A percentile compares a stretch with the other conserved stretches of the same genome.
These are phyloP conservation scores for Pleurotus djamor DNA, from an alignment of 768 basidiomycete genomes.

Conservation along the genomic window DNA sequence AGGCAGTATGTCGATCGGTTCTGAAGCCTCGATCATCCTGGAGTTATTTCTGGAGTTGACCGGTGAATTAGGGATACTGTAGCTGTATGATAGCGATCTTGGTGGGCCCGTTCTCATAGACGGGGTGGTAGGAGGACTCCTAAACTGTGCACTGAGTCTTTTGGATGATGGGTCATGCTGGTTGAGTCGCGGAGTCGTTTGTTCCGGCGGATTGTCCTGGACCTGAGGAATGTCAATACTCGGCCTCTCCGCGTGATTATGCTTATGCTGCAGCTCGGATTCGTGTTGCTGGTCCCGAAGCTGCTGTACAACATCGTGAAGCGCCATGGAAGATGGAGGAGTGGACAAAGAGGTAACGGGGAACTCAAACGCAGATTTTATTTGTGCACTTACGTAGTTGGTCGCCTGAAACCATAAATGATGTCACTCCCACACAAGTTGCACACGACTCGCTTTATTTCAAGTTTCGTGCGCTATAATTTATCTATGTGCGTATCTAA, in stretches of 20 bases:
- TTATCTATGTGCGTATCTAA: no score
- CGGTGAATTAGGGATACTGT: constrained; percentile 47
- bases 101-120: constrained; percentile 72
- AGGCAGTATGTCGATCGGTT: constrained; percentile 21
- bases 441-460: not conserved
- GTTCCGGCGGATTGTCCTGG: not conserved
- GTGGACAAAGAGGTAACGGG: not conserved
- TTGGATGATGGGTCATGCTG: constrained; percentile 7
- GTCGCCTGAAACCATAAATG: not conserved
- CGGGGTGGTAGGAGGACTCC: constrained; percentile 44
- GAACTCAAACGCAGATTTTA: not conserved
- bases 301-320: not conserved
- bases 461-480: no score
- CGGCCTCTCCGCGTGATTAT: not conserved
- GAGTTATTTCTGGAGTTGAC: constrained; percentile 20
- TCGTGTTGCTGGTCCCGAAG: not conserved
- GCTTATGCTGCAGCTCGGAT: not conserved
- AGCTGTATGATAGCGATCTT: constrained; percentile 66
- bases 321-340: not conserved
- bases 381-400: not conserved
- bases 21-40: constrained; percentile 18
- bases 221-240: not conserved
- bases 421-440: not conserved
- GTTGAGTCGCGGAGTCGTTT: not conserved
- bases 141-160: constrained; percentile 21